These are phyloP conservation scores for Wallemia hederae DNA, from an alignment of 1,284 basidiomycete species.

Conservation along the genomic window DNA sequence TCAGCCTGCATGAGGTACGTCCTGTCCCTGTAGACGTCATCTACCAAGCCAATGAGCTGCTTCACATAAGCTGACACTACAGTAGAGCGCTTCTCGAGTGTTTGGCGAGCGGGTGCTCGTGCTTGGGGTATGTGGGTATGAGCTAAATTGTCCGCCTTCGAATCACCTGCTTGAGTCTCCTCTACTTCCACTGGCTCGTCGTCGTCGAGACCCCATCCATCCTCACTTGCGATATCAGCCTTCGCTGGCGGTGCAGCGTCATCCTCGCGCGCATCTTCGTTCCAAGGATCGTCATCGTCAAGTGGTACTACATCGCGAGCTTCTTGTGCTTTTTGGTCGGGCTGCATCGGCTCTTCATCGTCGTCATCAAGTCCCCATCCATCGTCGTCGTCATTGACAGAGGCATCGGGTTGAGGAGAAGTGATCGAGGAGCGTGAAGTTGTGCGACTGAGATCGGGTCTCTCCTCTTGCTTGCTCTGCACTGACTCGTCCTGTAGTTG, in stretches of 20 bases:
- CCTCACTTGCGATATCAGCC: not conserved
- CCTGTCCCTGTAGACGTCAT: not conserved
- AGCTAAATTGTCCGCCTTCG: no score
- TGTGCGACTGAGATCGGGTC: not conserved
- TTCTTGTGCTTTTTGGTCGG: not conserved
- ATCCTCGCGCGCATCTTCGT: not conserved
- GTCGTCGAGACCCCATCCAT: not conserved
- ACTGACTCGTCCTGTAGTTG: not conserved
- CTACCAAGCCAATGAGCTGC: not conserved
- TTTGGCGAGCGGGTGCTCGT: not conserved
- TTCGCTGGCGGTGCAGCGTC: not conserved
- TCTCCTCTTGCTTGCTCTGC: not conserved
- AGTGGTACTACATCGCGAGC: not conserved
- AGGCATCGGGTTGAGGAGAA: not conserved
- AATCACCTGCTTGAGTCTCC: not conserved
- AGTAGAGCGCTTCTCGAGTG: not conserved
- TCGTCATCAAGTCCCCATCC: not conserved
- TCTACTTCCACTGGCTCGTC: not conserved
- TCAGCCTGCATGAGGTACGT: not conserved
- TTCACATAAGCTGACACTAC: not conserved
- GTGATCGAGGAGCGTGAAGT: not conserved
- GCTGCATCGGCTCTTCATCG: not conserved
- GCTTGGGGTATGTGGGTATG: not conserved
- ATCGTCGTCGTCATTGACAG: not conserved
- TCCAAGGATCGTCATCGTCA: not conserved